phyloP scores from a whole-genome alignment of 176 grass and related monocot genomes.

The Phoenix roebelenii region DNA sequence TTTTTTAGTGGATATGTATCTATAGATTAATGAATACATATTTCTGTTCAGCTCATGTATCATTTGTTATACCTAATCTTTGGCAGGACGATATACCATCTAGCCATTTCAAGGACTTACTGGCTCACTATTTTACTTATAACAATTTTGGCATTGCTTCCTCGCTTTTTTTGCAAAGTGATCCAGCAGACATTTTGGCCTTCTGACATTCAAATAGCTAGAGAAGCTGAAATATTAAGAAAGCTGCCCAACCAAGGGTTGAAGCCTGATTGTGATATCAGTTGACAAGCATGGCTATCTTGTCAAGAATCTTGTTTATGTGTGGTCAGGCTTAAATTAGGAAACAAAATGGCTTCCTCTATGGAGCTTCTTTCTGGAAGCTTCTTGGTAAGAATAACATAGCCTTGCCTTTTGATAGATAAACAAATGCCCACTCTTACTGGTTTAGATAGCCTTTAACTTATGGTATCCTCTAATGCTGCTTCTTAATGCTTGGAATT shows the following conservation, averaged over 20 bases:
- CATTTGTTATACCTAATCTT: conserved; percentile 6
- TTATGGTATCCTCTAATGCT: too few species aligned
- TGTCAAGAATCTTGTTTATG: too few species aligned
- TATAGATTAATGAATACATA: not conserved
- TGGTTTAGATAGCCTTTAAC: too few species aligned
- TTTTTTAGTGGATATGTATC: conserved; percentile 1
- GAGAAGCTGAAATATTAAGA: conserved; percentile 92
- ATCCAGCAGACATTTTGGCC: conserved; percentile 96
- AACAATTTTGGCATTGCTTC: conserved; percentile 86
- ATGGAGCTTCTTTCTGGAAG: too few species aligned
- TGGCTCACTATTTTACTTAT: conserved; percentile 91
- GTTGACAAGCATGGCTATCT: conserved; percentile 34
- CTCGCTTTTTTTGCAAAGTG: conserved; percentile 88
- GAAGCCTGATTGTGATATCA: conserved; percentile 50
- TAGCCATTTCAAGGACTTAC: conserved; percentile 64
- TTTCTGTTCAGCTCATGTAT: not conserved
- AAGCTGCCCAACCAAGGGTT: conserved; percentile 50
- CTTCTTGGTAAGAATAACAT: too few species aligned
- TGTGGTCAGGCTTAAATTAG: too few species aligned
- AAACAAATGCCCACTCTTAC: too few species aligned
- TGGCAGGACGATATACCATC: conserved; percentile 97
- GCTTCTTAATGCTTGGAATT: too few species aligned
- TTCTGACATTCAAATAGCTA: conserved; percentile 98
- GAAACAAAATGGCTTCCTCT: too few species aligned
- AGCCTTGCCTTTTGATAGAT: too few species aligned